Evolutionary conservation across 2,329 filamentous ascomycete genomes (phyloP), one percentile per base, ranked within the genome.

Genomic region (Sordariomycetes sp.): DNA sequence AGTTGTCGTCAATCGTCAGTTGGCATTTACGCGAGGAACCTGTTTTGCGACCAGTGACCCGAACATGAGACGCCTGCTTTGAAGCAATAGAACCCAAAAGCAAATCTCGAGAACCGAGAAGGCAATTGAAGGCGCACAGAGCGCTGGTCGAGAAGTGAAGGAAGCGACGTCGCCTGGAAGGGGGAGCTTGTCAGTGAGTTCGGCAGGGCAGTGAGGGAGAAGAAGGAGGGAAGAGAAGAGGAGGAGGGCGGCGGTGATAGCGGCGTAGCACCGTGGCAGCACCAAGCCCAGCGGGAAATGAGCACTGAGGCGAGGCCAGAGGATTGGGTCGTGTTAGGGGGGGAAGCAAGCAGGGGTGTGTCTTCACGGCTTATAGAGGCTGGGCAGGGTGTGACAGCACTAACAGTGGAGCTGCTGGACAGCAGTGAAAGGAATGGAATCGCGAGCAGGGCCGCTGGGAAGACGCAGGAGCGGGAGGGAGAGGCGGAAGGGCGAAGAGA

Each of bases 81-180:
- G 14, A 18, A 17, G 10, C 21, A 33, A 15, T 21, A 24, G 23
- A 11, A 11, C n/a, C 33, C 16, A 20, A 21, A 21, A 29, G 25
- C 25, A 30, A 35, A 26, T n/a, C 33, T 35, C 33, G 25, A 21
- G 20, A 21, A 33, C 32, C n/a, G n/a, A 32, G 20, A 19, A 19
- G 32, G 35, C 26, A 35, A 31, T 40, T 38, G 28, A 17, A 40
- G 24, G 35, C 35, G 35, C 35, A 17, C 16, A 19, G 14, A 21
- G 29, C 31, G 30, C 33, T 36, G 33, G 36, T 39, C 39, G 37
- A 40, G 37, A 38, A 38, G 33, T 34, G 40, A 39, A 38, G 29
- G 31, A 33, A 40, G 39, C 39, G 35, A 36, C 33, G 33, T 34
- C 36, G 28, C 37, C 36, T 39, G 29, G 30, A 37, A 29, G 30